Percentiles rank a stretch among this genome's conserved stretches.
Evolutionary conservation across 2,329 filamentous ascomycete genomes (phyloP).

Genomic region (Fulvia fulva): DNA sequence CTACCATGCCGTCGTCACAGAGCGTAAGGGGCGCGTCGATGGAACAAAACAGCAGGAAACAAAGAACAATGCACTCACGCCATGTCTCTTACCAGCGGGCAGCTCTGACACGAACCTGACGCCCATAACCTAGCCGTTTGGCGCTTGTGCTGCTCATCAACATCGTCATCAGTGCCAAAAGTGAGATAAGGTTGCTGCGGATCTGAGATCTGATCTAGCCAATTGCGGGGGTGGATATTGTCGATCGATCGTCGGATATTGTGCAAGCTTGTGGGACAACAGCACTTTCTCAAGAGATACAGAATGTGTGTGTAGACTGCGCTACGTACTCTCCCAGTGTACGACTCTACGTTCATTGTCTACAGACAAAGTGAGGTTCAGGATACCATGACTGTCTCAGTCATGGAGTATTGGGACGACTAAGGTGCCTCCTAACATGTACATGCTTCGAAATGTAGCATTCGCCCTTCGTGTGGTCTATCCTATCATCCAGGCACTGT

Average conservation of each 20-base stretch:
- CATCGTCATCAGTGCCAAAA: conserved; percentile 4
- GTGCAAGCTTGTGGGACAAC: neutral
- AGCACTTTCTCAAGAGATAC: neutral
- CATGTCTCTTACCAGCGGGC: neutral
- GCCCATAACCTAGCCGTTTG: neutral
- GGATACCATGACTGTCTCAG: too few relatives aligned
- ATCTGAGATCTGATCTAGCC: neutral
- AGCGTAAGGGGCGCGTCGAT: neutral
- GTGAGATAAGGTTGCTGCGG: neutral
- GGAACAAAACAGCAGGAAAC: neutral
- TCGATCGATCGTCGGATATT: neutral
- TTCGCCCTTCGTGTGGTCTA: too few relatives aligned
- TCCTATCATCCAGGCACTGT: too few relatives aligned
- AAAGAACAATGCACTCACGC: neutral
- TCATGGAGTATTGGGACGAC: too few relatives aligned
- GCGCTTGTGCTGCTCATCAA: neutral
- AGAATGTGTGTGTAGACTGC: neutral
- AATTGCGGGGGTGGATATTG: neutral
- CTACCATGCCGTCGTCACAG: conserved; percentile 18
- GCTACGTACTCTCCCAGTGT: neutral
- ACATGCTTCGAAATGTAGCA: too few relatives aligned
- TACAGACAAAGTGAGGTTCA: too few relatives aligned
- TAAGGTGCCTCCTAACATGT: too few relatives aligned
- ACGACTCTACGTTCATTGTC: too few relatives aligned
- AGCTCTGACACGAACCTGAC: neutral